These are phyloP conservation scores for Cnidoscolus chayamansa DNA, from an alignment of 441 rosid species.

Conservation along the genomic window DNA sequence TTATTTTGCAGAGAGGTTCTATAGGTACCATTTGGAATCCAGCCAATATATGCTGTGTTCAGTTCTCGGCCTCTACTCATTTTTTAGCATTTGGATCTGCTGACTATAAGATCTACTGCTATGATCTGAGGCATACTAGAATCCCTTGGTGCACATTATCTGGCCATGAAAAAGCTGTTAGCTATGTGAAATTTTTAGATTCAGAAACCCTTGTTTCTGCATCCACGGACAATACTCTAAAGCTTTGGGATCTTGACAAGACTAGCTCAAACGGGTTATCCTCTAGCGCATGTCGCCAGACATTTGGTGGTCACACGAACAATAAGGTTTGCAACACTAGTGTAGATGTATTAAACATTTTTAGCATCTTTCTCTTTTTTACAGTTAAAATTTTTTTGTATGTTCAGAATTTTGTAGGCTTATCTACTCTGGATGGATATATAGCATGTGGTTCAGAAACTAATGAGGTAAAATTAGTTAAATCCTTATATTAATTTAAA, in stretches of 20 bases:
- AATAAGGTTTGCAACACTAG: slow-evolving; percentile 49
- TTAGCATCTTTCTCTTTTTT: slow-evolving; percentile 4
- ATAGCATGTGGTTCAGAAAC: slow-evolving; percentile 85
- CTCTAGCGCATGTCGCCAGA: slow-evolving; percentile 49
- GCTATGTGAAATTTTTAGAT: slow-evolving; percentile 79
- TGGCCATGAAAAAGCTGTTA: slow-evolving; percentile 76
- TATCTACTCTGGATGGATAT: slow-evolving; percentile 71
- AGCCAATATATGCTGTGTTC: slow-evolving; percentile 77
- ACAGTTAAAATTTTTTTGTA: slow-evolving; percentile 18
- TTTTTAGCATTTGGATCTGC: slow-evolving; percentile 73
- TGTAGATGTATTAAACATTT: slow-evolving; percentile 3
- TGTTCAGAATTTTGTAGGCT: slow-evolving; percentile 76
- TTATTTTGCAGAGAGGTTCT: slow-evolving; percentile 50
- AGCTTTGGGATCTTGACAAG: slow-evolving; percentile 73
- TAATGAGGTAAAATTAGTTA: slow-evolving; percentile 54
- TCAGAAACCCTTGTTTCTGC: slow-evolving; percentile 74
- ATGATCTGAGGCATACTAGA: slow-evolving; percentile 71
- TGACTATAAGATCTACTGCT: slow-evolving; percentile 66
- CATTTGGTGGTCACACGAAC: slow-evolving; percentile 69
- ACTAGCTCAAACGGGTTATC: slow-evolving; percentile 44
- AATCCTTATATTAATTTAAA: background rate
- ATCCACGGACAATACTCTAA: slow-evolving; percentile 80
- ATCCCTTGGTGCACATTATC: slow-evolving; percentile 64
- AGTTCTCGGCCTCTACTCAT: slow-evolving; percentile 60
- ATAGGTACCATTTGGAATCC: slow-evolving; percentile 56